Evolutionary conservation across 345 rosid genomes (phyloP).

Genomic region (Salix exigua): DNA sequence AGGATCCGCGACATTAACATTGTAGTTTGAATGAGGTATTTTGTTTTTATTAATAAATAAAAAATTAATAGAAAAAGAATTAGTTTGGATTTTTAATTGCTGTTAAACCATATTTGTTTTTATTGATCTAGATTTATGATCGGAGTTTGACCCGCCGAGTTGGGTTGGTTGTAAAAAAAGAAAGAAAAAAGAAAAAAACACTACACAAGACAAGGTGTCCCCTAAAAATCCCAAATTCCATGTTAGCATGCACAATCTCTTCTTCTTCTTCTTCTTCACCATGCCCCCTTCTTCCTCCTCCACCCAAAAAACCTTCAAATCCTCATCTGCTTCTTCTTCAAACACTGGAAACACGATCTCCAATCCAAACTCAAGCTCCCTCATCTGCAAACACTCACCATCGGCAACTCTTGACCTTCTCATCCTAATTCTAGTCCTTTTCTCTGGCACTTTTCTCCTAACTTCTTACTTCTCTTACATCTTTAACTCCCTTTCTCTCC

Average conservation of each 20-base stretch:
- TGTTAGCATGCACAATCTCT: slow-evolving; percentile 51
- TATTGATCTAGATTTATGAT: too few relatives aligned
- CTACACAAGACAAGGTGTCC: too few relatives aligned
- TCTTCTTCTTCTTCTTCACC: slow-evolving; percentile 26
- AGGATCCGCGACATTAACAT: too few relatives aligned
- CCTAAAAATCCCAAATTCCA: not conserved
- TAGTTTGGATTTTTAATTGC: too few relatives aligned
- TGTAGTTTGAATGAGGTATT: too few relatives aligned
- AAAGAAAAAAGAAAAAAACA: too few relatives aligned
- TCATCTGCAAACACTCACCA: slow-evolving; percentile 73
- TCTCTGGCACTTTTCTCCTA: slow-evolving; percentile 72
- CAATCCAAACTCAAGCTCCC: slow-evolving; percentile 29
- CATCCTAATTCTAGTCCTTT: slow-evolving; percentile 61
- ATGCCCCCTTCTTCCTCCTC: slow-evolving; percentile 21
- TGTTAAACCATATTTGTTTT: too few relatives aligned
- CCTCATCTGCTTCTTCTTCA: not conserved
- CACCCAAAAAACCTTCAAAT: slow-evolving; percentile 16
- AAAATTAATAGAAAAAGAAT: too few relatives aligned
- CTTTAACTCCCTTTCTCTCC: slow-evolving; percentile 69
- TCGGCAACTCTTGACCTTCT: slow-evolving; percentile 83
- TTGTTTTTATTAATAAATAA: too few relatives aligned
- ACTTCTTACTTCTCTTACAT: slow-evolving; percentile 81
- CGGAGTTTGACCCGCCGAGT: too few relatives aligned
- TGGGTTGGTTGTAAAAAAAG: too few relatives aligned
- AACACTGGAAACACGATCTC: slow-evolving; percentile 21